A percentile compares a stretch with the other conserved stretches of the same genome.
These are phyloP conservation scores for Ochromonas danica DNA, from an alignment of 108 stramenopile species.

Conservation along the genomic window DNA sequence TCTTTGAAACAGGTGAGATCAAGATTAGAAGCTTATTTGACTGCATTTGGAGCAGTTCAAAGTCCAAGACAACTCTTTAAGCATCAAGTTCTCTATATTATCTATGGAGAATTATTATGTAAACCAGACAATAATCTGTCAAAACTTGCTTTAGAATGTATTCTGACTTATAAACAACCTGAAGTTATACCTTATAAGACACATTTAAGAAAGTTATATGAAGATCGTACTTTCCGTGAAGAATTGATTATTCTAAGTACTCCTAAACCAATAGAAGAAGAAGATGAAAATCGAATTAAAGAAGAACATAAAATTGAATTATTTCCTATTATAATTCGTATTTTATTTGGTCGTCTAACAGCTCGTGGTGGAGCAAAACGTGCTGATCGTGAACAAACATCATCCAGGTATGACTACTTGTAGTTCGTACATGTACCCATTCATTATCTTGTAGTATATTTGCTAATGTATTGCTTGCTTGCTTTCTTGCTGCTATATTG, in stretches of 20 bases:
- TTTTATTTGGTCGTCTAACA: background rate
- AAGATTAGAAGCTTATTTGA: background rate
- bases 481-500: too few relatives aligned
- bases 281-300: background rate
- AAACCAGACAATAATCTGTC: conserved; percentile 7
- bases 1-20: background rate
- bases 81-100: conserved; percentile 6
- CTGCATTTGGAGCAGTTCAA: background rate
- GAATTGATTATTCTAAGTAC: background rate
- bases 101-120: background rate
- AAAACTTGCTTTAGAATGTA: conserved; percentile 30
- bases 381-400: background rate
- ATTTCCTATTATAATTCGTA: conserved; percentile 4
- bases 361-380: background rate
- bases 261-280: background rate
- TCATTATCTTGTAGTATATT: too few relatives aligned
- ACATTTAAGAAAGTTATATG: conserved; percentile 4
- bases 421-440: too few relatives aligned
- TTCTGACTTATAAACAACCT: conserved; percentile 10
- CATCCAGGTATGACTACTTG: background rate
- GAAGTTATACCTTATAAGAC: conserved; percentile 19
- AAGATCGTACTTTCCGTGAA: conserved; percentile 5
- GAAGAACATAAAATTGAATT: background rate
- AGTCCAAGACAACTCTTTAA: conserved; percentile 23
- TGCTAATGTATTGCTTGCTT: too few relatives aligned